Percentiles rank a stretch among this genome's conserved stretches.
Evolutionary conservation across 2,329 filamentous ascomycete species (phyloP).

Genomic region (Kalaharituber pfeilii): DNA sequence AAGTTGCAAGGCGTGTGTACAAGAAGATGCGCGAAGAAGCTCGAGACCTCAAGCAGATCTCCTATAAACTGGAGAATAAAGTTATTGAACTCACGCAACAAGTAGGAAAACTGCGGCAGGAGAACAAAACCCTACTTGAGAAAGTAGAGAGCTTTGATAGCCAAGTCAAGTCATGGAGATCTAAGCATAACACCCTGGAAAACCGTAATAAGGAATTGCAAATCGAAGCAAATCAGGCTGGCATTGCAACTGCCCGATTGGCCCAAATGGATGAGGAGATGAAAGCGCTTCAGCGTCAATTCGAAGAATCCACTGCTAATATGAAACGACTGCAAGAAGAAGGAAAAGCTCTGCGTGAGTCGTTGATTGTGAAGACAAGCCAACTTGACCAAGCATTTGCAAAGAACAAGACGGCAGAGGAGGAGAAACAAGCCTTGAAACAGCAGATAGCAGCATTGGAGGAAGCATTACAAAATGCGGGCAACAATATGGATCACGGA

Average conservation of each 20-base stretch:
- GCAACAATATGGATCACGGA: constrained; percentile 51
- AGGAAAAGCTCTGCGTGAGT: constrained; percentile 69
- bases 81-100: constrained; percentile 94
- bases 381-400: constrained; percentile 68
- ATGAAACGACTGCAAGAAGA: constrained; percentile 92
- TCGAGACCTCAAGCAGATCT: constrained; percentile 96
- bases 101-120: constrained; percentile 74
- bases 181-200: constrained; percentile 75
- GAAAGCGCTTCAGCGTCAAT: constrained; percentile 71
- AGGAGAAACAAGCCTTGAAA: constrained; percentile 66
- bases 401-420: constrained; percentile 58
- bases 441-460: constrained; percentile 81
- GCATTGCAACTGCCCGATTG: constrained; percentile 79
- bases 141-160: constrained; percentile 93
- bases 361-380: constrained; percentile 56
- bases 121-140: constrained; percentile 75
- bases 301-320: constrained; percentile 76
- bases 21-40: constrained; percentile 88
- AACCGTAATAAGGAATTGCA: constrained; percentile 84
- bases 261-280: constrained; percentile 91
- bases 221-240: constrained; percentile 90
- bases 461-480: constrained; percentile 48
- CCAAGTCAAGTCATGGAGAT: constrained; percentile 93
- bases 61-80: constrained; percentile 99
- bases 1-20: constrained; percentile 61